Conservation (phyloP, 306 rosid genomes). For the Urtica urens region DNA sequence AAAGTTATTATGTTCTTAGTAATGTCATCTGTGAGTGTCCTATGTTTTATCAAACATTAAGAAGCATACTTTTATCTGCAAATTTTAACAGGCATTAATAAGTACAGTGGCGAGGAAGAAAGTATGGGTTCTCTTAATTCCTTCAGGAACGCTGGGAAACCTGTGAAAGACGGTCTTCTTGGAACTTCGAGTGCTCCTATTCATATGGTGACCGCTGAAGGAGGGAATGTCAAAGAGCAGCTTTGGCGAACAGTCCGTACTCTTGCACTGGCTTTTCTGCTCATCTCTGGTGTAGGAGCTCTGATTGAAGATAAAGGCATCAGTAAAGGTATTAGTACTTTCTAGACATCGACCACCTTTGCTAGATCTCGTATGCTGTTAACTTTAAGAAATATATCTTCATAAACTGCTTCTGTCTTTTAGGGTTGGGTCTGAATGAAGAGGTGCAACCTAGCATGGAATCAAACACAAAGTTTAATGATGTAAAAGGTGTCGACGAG, state of each 20-base stretch:
- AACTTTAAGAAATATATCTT: constrained; percentile 1
- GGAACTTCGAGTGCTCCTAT: constrained; percentile 72
- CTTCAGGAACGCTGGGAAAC: constrained; percentile 49
- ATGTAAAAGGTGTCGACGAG: constrained; percentile 86
- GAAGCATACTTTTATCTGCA: constrained; percentile 10
- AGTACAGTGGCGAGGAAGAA: constrained; percentile 41
- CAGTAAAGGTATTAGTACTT: constrained; percentile 48
- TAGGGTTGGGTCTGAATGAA: constrained; percentile 56
- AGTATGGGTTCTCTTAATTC: constrained; percentile 37
- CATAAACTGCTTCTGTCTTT: constrained; percentile 10
- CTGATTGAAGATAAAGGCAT: constrained; percentile 70
- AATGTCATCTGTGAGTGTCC: too few relatives aligned
- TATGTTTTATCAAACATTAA: not conserved
- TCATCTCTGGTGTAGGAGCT: constrained; percentile 68
- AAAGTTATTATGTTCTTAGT: too few relatives aligned
- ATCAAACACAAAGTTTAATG: constrained; percentile 61
- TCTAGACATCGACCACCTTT: constrained; percentile 11
- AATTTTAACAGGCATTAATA: constrained; percentile 46
- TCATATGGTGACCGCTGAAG: constrained; percentile 58
- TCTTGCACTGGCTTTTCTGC: constrained; percentile 46
- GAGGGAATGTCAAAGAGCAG: constrained; percentile 63
- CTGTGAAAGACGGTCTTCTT: constrained; percentile 48
- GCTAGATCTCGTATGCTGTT: not conserved
- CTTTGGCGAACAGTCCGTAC: constrained; percentile 63
- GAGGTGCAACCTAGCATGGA: constrained; percentile 71